Base-by-base conservation (phyloP, 2,329 filamentous ascomycete genomes). In the Beauveria sp. region DNA sequence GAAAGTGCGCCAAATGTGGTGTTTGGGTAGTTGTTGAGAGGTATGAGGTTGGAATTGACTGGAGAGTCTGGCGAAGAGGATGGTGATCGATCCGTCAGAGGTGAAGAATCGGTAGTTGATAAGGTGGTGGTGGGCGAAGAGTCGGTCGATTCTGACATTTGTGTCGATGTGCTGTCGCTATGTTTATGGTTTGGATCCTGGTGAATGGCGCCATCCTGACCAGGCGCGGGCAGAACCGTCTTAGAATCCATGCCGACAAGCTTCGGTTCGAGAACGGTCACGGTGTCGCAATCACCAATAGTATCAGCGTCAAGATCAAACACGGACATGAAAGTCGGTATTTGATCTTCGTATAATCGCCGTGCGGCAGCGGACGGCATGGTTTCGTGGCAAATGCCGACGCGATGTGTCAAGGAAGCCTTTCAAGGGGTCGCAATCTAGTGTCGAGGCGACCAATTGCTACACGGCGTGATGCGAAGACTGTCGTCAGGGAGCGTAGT, bases 121-220 rank as follows among this genome's bases (percentile, higher is more conserved):
- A 94, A 84, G 2, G 93, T 96, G 3, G 92, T 97, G 8, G 93
- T 97, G 1, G 94, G 94, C 9, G 93, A 97, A 24, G 93, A 96
- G 70, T 96, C 92, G 47, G 90, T 90, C 1, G 94, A 97, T 65
- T 90, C 91, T 18, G 89, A 90, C 59, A 82, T 82, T 64, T 89
- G 87, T 3, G 89, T 91, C 8, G 88, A 92, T n/a, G 85, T 88
- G 76, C 88, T 91, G 70, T 90, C 84, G 71, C 86, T 82, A 71
- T 90, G 88, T 69, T 87, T 85, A 74, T 91, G 89, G 65, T 78
- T 78, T 63, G 77, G 70, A 66, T 82, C 79, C 3, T 76, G 69
- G 37, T 76, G 70, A 57, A 82, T 68, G 56, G 75, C 69, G 61
- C 72, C 70, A 51, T 76, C 70, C 41, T 73, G 67, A 20, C 74